Evolutionary conservation across 805 yeast genomes (phyloP), one percentile per base, ranked within the genome.

Genomic region (Candida palmyrensis): DNA sequence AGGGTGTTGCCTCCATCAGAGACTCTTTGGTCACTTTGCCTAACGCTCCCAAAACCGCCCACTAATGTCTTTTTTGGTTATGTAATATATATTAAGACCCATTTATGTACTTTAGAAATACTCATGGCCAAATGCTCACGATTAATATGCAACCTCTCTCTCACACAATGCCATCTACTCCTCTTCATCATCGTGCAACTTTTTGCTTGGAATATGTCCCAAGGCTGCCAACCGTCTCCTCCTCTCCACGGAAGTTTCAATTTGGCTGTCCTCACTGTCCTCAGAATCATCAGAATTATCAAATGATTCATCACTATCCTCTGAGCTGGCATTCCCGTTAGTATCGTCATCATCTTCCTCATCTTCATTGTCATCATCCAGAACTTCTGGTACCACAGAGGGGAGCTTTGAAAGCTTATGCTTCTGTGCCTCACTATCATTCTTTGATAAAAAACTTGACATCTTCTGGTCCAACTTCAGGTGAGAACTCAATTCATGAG

Each of bases 1-100:
- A 75, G 62, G 97, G 96, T 51, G 81, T 88, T 35, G 81, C 75
- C 10, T 70, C 82, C 30, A 89, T 90, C 48, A 70, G 71, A 57
- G 49, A 68, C 44, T 68, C 85, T 12, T 70, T 87, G 49, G 55
- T 53, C 31, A 55, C 59, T 36, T 66, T 79, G 52, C 80, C 82
- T 53, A 71, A 55, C 38, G 81, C 67, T 38, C 65, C 65, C 43
- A 71, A 68, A 45, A 51, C 67, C 29, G 62, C 47, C 26, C 75
- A 62, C 39, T 73, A 69, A 42, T 20, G n/a, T n/a, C n/a, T n/a
- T n/a, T n/a, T n/a, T n/a, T n/a, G n/a, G n/a, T n/a, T n/a, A n/a
- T n/a, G 23, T 21, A 11, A 9, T 21, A 9, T 21, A 9, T 21
- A 9, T 21, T 21, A 9, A 21, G 11, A 9, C 11, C 23, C 23